Conservation (phyloP, 75 land plant species). For the Ceratopteris richardii region DNA sequence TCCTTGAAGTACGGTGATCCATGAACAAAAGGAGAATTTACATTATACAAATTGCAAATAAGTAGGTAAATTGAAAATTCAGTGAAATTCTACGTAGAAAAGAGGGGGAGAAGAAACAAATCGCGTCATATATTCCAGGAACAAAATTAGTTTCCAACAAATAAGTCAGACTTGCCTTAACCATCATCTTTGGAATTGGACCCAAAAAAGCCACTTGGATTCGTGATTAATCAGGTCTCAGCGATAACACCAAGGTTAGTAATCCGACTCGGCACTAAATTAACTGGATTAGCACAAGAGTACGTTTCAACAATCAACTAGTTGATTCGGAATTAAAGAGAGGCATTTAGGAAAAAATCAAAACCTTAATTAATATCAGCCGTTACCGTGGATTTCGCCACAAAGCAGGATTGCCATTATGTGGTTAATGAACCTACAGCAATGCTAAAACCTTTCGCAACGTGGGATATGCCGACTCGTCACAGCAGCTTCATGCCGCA, state of each 20-base stretch:
- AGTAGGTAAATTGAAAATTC: too few relatives aligned
- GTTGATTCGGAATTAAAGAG: too few relatives aligned
- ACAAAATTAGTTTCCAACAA: constrained; percentile 1
- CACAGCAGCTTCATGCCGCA: too few relatives aligned
- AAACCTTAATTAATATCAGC: not conserved
- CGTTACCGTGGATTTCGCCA: not conserved
- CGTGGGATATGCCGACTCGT: too few relatives aligned
- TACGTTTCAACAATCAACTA: too few relatives aligned
- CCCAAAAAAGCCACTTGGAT: constrained; percentile 2
- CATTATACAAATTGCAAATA: too few relatives aligned
- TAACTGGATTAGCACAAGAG: not conserved
- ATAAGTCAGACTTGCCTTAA: constrained; percentile 1
- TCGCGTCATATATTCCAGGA: constrained; percentile 5
- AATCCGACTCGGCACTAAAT: constrained; percentile 2
- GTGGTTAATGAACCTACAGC: not conserved
- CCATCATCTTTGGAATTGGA: not conserved
- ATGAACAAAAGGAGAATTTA: too few relatives aligned
- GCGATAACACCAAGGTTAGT: constrained; percentile 1
- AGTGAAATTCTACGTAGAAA: not conserved
- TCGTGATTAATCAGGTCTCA: constrained; percentile 3
- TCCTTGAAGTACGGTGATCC: too few relatives aligned
- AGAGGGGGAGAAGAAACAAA: not conserved
- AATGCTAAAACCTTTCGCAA: constrained; percentile 4
- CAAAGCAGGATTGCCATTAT: constrained; percentile 2
- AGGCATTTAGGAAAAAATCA: not conserved